Evolutionary conservation across 148 eudicot species (phyloP), one percentile per base, ranked within the genome.

Genomic region (Fallopia convolvulus): DNA sequence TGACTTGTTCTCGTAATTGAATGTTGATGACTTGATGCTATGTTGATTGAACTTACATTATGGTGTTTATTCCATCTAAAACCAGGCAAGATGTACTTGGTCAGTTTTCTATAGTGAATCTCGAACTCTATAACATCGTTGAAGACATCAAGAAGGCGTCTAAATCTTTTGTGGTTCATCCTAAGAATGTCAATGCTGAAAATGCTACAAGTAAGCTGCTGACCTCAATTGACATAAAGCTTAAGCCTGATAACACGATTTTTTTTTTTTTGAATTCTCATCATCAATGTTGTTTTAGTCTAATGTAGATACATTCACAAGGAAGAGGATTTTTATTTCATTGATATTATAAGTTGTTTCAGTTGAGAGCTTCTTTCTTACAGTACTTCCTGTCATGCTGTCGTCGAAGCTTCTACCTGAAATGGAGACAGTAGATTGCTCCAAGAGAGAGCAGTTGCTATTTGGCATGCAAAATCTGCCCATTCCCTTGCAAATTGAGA

Each of bases 321-420:
- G 46, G 33, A 20, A 42, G 48, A 9, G 77, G 47, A 56, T 40
- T 75, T 21, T 75, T 15, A 2, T 42, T 63, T 76, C 42, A 18
- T 40, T 33, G 39, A 13, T 6, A 14, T 49, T 26, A 23, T 33
- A 77, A 20, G 74, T 66, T 39, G 17, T 26, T 63, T 20, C 33
- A 70, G 50, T 73, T 36, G 12, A 30, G 39, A 32, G 32, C 11
- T 74, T 55, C 2, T 73, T 66, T 53, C 14, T 20, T 82, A 63
- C 87, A 96, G 98, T 96, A 80, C 87, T 96, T 47, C 99, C 99
- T 56, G 97, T 93, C 77, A 95, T 96, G 99, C 50, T 96, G 84
- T 96, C 99, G 8, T 93, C 99, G n/a, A 96, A 96, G 85, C 97
- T 93, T 48, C 84, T 96, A 83, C 99, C 97, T 73, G 99, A 96